Conservation (phyloP, 768 basidiomycete species). For the Gautieria morchelliformis region DNA sequence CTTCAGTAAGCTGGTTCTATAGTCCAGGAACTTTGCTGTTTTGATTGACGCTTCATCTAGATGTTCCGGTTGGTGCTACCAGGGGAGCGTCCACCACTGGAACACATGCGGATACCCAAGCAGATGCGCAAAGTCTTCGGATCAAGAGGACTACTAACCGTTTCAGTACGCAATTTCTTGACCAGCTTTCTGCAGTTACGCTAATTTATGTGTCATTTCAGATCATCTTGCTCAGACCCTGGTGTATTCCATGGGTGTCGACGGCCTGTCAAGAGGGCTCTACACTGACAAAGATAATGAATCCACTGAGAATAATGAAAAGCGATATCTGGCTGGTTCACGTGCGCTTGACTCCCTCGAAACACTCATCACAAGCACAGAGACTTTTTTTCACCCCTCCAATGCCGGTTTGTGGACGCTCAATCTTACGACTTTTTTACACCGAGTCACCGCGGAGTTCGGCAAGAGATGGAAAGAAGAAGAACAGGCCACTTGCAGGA, state of each 20-base stretch:
- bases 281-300: slow-evolving; percentile 17
- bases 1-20: slow-evolving; percentile 43
- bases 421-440: slow-evolving; percentile 55
- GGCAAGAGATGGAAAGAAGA: slow-evolving; percentile 74
- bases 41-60: slow-evolving; percentile 22
- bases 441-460: slow-evolving; percentile 68
- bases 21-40: background rate
- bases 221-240: slow-evolving; percentile 77
- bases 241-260: slow-evolving; percentile 83
- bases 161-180: slow-evolving; percentile 35
- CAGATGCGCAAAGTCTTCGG: slow-evolving; percentile 44
- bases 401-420: slow-evolving; percentile 82
- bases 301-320: slow-evolving; percentile 23
- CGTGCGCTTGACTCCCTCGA: slow-evolving; percentile 83
- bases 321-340: slow-evolving; percentile 69
- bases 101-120: slow-evolving; percentile 56
- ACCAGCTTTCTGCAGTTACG: slow-evolving; percentile 8
- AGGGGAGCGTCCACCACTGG: slow-evolving; percentile 56
- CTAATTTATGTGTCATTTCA: slow-evolving; percentile 17
- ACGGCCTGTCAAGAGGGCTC: slow-evolving; percentile 49
- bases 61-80: slow-evolving; percentile 63
- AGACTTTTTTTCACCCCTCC: slow-evolving; percentile 92
- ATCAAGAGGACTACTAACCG: slow-evolving; percentile 66
- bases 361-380: slow-evolving; percentile 81
- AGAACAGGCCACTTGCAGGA: slow-evolving; percentile 64